Evolutionary conservation across 148 eudicot genomes (phyloP).

Genomic region (Beta vulgaris): DNA sequence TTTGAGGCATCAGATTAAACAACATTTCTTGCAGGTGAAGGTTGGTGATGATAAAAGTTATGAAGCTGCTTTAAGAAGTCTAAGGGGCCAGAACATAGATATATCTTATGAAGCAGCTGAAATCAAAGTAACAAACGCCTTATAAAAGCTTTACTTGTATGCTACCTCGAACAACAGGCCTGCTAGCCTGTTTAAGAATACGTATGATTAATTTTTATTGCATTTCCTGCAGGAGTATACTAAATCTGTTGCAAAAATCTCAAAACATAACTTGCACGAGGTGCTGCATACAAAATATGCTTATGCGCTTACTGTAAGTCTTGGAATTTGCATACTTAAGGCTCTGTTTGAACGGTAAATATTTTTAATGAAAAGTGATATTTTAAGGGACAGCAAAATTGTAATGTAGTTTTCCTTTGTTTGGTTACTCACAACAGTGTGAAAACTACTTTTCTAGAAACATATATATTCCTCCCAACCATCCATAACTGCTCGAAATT

Average conservation of each 20-base stretch:
- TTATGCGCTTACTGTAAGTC: conserved; percentile 44
- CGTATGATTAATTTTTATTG: not conserved
- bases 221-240: conserved; percentile 35
- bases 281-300: conserved; percentile 51
- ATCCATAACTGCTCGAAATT: no score
- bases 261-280: conserved; percentile 28
- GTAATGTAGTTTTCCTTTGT: not conserved
- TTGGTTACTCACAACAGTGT: no score
- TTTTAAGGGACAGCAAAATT: no score
- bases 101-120: conserved; percentile 57
- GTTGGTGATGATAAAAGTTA: conserved; percentile 31
- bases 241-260: conserved; percentile 27
- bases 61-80: conserved; percentile 39
- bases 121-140: conserved; percentile 43
- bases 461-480: no score
- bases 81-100: conserved; percentile 50
- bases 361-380: no score
- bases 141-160: not conserved
- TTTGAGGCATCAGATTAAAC: not conserved
- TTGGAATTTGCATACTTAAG: not conserved
- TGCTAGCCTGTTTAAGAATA: not conserved
- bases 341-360: no score
- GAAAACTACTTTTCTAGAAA: no score
- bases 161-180: not conserved
- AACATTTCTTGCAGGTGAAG: conserved; percentile 41